Evolutionary conservation across 2,329 filamentous ascomycete genomes (phyloP).

Genomic region (Bipolaris gigantea): DNA sequence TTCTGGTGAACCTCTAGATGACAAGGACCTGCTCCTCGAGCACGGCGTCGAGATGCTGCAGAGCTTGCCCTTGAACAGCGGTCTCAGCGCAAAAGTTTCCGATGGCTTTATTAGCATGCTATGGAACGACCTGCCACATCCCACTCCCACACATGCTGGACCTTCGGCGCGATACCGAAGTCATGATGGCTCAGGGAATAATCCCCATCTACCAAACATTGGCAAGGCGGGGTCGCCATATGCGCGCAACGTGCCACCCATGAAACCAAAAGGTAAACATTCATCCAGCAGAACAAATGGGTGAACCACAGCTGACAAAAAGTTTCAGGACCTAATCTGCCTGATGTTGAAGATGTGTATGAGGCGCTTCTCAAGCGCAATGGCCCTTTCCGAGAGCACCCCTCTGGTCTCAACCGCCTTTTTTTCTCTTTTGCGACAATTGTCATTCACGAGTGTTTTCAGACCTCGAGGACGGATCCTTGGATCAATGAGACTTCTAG

Average conservation of each 20-base stretch:
- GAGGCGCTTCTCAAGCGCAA: constrained; percentile 66
- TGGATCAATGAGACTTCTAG: constrained; percentile 69
- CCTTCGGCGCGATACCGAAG: constrained; percentile 49
- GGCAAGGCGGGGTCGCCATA: constrained; percentile 61
- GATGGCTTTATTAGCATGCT: constrained; percentile 58
- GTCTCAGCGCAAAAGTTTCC: constrained; percentile 52
- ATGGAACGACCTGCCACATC: constrained; percentile 57
- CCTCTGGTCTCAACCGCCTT: constrained; percentile 69
- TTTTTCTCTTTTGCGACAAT: constrained; percentile 74
- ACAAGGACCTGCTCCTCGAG: constrained; percentile 52
- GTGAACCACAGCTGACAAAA: not conserved
- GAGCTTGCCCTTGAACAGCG: constrained; percentile 53
- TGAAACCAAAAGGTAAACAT: constrained; percentile 50
- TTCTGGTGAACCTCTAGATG: constrained; percentile 67
- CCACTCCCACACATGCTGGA: constrained; percentile 51
- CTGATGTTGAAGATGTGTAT: constrained; percentile 68
- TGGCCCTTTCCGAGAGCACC: constrained; percentile 62
- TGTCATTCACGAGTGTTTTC: constrained; percentile 63
- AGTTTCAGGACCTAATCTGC: constrained; percentile 39
- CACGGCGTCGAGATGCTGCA: constrained; percentile 58
- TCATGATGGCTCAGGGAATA: constrained; percentile 51
- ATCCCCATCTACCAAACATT: constrained; percentile 55
- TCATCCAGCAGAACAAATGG: not conserved
- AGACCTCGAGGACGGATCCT: constrained; percentile 63
- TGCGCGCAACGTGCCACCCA: constrained; percentile 57